phyloP scores from a whole-genome alignment of 2,329 filamentous ascomycete genomes.

The Aspergillus japonicus region DNA sequence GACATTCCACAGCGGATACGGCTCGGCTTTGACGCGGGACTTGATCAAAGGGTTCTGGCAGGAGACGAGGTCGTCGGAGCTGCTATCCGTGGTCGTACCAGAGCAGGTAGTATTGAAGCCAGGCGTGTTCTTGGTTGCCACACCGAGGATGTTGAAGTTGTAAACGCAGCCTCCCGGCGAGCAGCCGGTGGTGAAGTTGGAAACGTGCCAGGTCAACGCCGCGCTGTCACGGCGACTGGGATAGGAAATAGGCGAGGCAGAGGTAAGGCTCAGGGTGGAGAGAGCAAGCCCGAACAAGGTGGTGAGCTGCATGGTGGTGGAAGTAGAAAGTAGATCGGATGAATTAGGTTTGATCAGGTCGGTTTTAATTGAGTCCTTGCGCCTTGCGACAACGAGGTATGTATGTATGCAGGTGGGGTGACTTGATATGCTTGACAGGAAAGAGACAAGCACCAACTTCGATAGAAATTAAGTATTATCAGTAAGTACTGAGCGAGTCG shows the following conservation, averaged over 20 bases:
- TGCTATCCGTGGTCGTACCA: slow-evolving; percentile 20
- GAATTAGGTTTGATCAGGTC: not conserved
- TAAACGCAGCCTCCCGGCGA: slow-evolving; percentile 35
- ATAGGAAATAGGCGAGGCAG: slow-evolving; percentile 17
- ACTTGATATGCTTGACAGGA: not conserved
- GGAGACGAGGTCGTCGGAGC: slow-evolving; percentile 17
- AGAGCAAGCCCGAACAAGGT: slow-evolving; percentile 25
- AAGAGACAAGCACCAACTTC: not conserved
- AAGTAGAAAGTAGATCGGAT: not conserved
- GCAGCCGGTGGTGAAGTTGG: slow-evolving; percentile 32
- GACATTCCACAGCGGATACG: slow-evolving; percentile 28
- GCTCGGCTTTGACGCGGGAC: slow-evolving; percentile 19
- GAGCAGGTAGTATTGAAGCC: slow-evolving; percentile 37
- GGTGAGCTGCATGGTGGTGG: slow-evolving; percentile 31
- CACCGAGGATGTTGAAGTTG: slow-evolving; percentile 32
- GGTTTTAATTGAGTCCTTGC: not conserved
- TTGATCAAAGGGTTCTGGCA: slow-evolving; percentile 30
- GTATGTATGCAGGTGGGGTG: not conserved
- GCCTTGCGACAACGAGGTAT: not conserved
- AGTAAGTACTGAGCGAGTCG: not conserved
- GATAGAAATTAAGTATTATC: slow-evolving; percentile 1
- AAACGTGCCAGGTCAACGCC: slow-evolving; percentile 31
- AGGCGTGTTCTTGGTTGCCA: slow-evolving; percentile 28
- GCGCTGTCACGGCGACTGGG: slow-evolving; percentile 12
- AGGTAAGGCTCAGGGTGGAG: slow-evolving; percentile 23